These are phyloP conservation scores for Poterioochromonas sp. DNA, from an alignment of 352 stramenopile genomes.

Conservation along the genomic window DNA sequence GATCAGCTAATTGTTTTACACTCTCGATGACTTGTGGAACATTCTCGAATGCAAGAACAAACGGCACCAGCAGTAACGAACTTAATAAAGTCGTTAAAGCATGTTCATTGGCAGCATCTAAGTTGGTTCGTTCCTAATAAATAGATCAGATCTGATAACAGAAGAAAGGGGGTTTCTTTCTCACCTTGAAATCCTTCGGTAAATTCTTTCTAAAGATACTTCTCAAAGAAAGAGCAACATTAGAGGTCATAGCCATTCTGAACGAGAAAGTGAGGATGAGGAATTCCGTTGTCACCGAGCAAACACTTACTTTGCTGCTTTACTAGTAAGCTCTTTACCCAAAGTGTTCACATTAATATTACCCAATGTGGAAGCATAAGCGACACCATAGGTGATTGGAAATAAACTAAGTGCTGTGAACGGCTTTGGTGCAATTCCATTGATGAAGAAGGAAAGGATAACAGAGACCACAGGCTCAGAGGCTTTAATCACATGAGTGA, in stretches of 20 bases:
- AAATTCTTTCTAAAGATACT: not conserved
- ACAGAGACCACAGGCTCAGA: not conserved
- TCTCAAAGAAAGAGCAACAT: not conserved
- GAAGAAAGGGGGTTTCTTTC: too few relatives aligned
- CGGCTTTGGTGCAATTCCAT: not conserved
- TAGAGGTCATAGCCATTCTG: not conserved
- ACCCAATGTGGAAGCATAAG: slow-evolving; percentile 2
- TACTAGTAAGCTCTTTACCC: not conserved
- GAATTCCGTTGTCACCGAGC: not conserved
- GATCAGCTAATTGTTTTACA: too few relatives aligned
- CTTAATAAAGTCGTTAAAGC: too few relatives aligned
- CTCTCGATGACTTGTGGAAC: too few relatives aligned
- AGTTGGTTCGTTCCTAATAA: too few relatives aligned
- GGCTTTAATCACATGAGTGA: not conserved
- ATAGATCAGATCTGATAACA: too few relatives aligned
- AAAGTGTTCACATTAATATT: not conserved
- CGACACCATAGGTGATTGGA: not conserved
- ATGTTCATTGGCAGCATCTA: too few relatives aligned
- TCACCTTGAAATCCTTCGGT: not conserved
- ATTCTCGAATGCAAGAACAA: too few relatives aligned
- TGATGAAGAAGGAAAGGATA: not conserved
- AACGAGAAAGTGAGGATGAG: not conserved
- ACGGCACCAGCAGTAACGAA: too few relatives aligned
- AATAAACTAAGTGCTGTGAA: not conserved
- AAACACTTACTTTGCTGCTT: not conserved